Evolutionary conservation across 2,329 filamentous ascomycete species (phyloP), one percentile per base, ranked within the genome.

Genomic region (Ascochyta rabiei): DNA sequence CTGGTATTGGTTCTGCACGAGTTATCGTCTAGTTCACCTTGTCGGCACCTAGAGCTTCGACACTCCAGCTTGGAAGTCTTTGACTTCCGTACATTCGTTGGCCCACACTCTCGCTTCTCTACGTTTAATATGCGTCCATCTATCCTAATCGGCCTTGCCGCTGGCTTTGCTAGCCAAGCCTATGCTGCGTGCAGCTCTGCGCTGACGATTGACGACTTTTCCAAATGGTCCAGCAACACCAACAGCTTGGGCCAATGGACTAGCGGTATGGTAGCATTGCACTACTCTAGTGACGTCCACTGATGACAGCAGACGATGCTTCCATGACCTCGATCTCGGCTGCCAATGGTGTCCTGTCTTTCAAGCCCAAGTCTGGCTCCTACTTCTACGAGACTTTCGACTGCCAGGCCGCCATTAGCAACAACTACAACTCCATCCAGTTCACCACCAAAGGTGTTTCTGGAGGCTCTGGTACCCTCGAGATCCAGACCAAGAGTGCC

Each of bases 341-440:
- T 30, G 71, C 72, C 13, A 71, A 71, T 13, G 78, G 79, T 41
- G 76, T 80, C 26, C 75, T 84, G 19, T 77, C 76, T 7, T 82
- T 85, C 69, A 80, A 76, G n/a, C 79, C 80, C 28, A 80, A 77
- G 56, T 63, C 74, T 15, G 64, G 61, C 23, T 79, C 81, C 12
- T 84, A 84, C 71, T 84, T 82, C 58, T 84, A 84, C 63, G 82
- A 83, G 66, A 80, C 77, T 1, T 79, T 84, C 48, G 62, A 70
- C 0, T 84, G 82, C 70, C 75, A 80, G 61, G 70, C 75, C 34
- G 76, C 81, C 16, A 69, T 70, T 15, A 75, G 71, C 42, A 75
- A 80, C 43, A 76, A 77, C 54, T 84, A 83, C 67, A 77, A 72
- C 59, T 78, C 77, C 3, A 59, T 83, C 40, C 76, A 76, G 24